Percentiles rank a stretch among this genome's conserved stretches.
Evolutionary conservation across 345 rosid species (phyloP).

Genomic region (Microcos paniculata): DNA sequence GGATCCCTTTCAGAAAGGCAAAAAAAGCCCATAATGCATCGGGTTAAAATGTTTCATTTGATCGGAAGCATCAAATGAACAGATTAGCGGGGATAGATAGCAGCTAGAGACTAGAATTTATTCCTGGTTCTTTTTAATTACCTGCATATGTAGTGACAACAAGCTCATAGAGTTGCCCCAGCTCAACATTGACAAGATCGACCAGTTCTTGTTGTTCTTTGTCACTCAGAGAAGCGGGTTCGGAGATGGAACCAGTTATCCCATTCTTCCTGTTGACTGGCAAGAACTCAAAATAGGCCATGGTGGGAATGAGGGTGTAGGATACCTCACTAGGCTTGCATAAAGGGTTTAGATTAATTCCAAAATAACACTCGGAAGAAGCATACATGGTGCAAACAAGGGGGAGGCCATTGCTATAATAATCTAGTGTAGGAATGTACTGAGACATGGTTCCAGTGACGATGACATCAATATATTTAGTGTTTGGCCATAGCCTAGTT

Average conservation of each 20-base stretch:
- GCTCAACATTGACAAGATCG: constrained; percentile 52
- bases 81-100: too few species aligned
- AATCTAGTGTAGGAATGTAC: constrained; percentile 56
- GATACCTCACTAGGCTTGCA: constrained; percentile 47
- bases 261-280: constrained; percentile 39
- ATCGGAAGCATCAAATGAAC: too few species aligned
- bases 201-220: constrained; percentile 29
- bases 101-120: background rate
- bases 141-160: constrained; percentile 64
- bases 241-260: constrained; percentile 21
- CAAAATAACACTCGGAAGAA: constrained; percentile 63
- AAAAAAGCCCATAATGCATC: background rate
- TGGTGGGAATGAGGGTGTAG: constrained; percentile 52
- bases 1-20: constrained; percentile 1
- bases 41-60: background rate
- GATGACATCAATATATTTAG: constrained; percentile 55
- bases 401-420: constrained; percentile 51
- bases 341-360: constrained; percentile 45
- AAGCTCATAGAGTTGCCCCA: constrained; percentile 53
- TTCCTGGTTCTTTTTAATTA: background rate
- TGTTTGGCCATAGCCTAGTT: constrained; percentile 54
- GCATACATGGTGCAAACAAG: constrained; percentile 64
- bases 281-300: constrained; percentile 64
- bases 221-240: constrained; percentile 10
- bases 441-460: constrained; percentile 70